phyloP scores from a whole-genome alignment of 1,139 yeast species.

The Lipomyces yarrowii region DNA sequence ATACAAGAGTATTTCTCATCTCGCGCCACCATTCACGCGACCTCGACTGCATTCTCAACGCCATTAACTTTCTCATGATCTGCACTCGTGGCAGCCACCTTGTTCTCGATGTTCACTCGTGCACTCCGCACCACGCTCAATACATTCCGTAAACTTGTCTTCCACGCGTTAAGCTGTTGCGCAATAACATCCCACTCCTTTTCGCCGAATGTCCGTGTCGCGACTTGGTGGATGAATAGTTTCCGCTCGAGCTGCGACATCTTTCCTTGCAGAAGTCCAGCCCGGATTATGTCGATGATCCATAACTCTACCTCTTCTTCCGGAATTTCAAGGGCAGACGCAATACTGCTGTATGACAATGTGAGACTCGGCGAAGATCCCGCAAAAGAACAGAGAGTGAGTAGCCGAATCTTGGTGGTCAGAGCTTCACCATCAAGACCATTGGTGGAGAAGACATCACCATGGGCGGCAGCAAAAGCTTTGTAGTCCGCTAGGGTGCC shows the following conservation, averaged over 20 bases:
- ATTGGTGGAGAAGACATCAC: constrained; percentile 31
- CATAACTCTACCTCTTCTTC: constrained; percentile 46
- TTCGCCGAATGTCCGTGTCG: constrained; percentile 44
- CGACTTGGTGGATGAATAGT: constrained; percentile 46
- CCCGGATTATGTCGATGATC: constrained; percentile 49
- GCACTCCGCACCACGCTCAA: constrained; percentile 39
- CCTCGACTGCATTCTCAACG: not conserved
- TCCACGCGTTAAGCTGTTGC: constrained; percentile 45
- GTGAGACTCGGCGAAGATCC: constrained; percentile 32
- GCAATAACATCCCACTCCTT: constrained; percentile 47
- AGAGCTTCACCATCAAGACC: constrained; percentile 36
- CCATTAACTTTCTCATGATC: not conserved
- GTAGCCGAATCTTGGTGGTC: constrained; percentile 34
- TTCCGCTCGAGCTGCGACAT: constrained; percentile 46
- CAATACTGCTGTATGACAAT: constrained; percentile 43
- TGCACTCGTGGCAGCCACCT: constrained; percentile 12
- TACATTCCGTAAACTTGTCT: constrained; percentile 42
- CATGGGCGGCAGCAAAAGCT: constrained; percentile 30
- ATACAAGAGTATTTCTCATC: not conserved
- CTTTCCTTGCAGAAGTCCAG: constrained; percentile 50
- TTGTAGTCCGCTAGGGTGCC: constrained; percentile 42
- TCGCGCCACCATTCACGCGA: not conserved
- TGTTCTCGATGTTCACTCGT: constrained; percentile 21
- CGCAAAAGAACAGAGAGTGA: constrained; percentile 35
- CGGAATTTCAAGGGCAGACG: constrained; percentile 41